A percentile compares a stretch with the other conserved stretches of the same genome.
Evolutionary conservation across 2,329 filamentous ascomycete genomes (phyloP).

Genomic region (Cladosporium sphaerospermum): DNA sequence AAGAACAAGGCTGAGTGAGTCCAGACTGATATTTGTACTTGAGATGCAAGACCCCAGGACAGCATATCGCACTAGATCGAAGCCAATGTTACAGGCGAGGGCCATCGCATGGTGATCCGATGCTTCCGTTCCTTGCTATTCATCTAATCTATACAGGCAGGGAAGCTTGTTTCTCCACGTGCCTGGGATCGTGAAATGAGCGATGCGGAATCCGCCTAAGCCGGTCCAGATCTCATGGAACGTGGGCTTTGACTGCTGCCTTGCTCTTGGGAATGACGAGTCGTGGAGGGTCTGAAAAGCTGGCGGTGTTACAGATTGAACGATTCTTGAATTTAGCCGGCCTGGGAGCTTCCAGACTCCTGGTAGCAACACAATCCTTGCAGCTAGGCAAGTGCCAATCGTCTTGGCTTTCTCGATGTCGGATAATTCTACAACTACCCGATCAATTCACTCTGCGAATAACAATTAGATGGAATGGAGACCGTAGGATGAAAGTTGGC

Average conservation of each 20-base stretch:
- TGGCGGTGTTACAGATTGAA: background rate
- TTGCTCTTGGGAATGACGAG: background rate
- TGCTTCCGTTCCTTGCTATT: background rate
- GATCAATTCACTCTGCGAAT: too few relatives aligned
- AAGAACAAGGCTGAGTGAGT: background rate
- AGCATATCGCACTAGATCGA: background rate
- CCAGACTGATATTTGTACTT: background rate
- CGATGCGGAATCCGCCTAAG: background rate
- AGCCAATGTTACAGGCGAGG: background rate
- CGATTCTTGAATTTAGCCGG: background rate
- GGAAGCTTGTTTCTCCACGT: conserved; percentile 8
- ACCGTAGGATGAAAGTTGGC: too few relatives aligned
- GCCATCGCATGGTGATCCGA: background rate
- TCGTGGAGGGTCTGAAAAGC: background rate
- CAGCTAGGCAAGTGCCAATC: too few relatives aligned
- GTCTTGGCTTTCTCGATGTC: too few relatives aligned
- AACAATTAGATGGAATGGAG: too few relatives aligned
- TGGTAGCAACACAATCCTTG: too few relatives aligned
- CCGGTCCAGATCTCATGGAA: background rate
- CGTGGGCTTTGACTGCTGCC: background rate
- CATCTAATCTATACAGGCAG: background rate
- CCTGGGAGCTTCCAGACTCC: background rate
- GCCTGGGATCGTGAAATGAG: background rate
- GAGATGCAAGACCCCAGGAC: background rate
- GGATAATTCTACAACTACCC: too few relatives aligned